Evolutionary conservation across 768 basidiomycete genomes (phyloP), one percentile per base, ranked within the genome.

Genomic region (Lactifluus piperatus): DNA sequence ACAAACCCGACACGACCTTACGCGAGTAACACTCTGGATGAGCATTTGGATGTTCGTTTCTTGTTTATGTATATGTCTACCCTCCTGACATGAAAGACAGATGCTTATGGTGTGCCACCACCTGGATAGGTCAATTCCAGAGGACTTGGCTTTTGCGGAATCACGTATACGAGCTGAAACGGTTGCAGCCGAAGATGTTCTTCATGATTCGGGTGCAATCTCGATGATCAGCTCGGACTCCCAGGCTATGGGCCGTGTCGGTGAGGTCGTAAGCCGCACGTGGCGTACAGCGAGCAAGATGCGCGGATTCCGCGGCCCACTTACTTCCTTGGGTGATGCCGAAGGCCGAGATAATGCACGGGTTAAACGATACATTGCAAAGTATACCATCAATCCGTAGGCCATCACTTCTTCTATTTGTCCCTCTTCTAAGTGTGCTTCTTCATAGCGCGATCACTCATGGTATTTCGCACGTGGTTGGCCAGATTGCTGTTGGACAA

Each of bases 61-160:
- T 18, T 32, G 30, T 30, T 22, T 22, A 7, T 6, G 56, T 37
- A 41, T 14, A 48, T 22, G 22, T 43, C 29, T 64, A 41, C 57
- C 36, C 44, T 51, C 14, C 14, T 58, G 43, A 39, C 50, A 45
- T 10, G 39, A 18, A 41, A 9, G 8, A 27, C 66, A 97, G 94
- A 99, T 98, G 97, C 78, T 98, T 24, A 97, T 98, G 93, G 94
- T 97, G n/a, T 97, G 94, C 71, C 95, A 99, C 70, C 95, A 99
- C 71, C 81, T 99, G 56, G 92, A 97, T 74, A 83, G 77, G 65
- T 81, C 78, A n/a, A 92, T 95, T 64, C 81, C 88, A 1, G 97
- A 99, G 74, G 97, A 99, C 65, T 78, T 97, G 43, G 83, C 88
- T 1, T 99, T 99, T 66, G 95, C 97, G 4, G 94, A 98, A 64